Base-by-base conservation (phyloP, 129 eudicot genomes). In the Flaveria trinervia region DNA sequence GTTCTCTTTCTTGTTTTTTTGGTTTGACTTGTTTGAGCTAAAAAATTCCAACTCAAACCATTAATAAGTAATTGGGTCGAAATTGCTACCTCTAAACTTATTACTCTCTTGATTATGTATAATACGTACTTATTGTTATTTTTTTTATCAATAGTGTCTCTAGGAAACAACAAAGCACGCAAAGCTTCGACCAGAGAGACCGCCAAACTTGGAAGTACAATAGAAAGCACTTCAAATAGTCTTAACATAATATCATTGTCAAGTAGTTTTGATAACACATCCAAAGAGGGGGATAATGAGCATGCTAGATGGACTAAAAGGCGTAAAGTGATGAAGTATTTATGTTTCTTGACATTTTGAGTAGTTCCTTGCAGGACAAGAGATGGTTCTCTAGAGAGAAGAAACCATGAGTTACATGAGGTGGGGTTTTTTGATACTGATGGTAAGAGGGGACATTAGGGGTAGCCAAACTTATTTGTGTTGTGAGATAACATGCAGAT, bases 311-410 rank as follows among this genome's bases (percentile, higher is more conserved):
- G 73, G 57, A 82, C 74, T 48, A 90, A 86, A 75, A 75, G 66
- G 79, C 84, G 73, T 22, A 80, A 82, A 72, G 43, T 79, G 65
- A 87, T 85, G 49, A 81, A 76, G 28, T 88, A 74, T 69, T 44
- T 88, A 51, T 88, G 96, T 76, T 82, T 82, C 69, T 44, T 80
- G 45, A 61, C 79, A 64, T 83, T 79, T 82, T 89, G 83, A 70
- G 25, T 56, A 56, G 30, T 56, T 56, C 5, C 62, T 56, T 56
- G 62, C 62, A 56, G 22, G 22, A 56, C 26, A 18, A 56, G 28
- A 7, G 8, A 69, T 43, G 70, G 69, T 56, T 55, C 33, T 59
- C 17, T 7, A 16, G 33, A 68, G 54, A 77, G 57, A 77, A 57
- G 71, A 59, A 11, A 70, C 44, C 12, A 46, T 36, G 71, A 70